Percentiles rank a stretch among this genome's conserved stretches.
Conservation (phyloP, 73 alveolate species). For the Paramecium octaurelia region DNA sequence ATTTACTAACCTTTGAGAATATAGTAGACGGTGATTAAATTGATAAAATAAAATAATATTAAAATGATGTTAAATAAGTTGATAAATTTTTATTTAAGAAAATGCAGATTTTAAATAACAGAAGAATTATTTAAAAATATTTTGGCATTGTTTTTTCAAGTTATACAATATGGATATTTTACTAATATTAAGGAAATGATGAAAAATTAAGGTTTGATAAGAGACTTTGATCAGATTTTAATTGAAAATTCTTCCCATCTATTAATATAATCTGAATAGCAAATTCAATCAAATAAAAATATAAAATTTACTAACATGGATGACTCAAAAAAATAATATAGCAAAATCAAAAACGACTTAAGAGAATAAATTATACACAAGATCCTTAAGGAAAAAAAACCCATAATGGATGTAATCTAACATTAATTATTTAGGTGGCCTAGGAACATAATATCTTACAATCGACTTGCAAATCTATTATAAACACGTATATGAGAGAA, state of each 20-base stretch:
- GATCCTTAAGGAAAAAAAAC: background rate
- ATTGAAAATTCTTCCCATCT: background rate
- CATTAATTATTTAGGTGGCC: background rate
- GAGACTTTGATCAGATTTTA: too few relatives aligned
- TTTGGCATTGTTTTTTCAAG: background rate
- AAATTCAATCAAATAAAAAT: background rate
- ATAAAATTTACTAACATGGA: background rate
- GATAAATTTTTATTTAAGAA: background rate
- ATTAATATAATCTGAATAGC: background rate
- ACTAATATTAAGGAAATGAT: background rate
- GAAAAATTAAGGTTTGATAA: background rate
- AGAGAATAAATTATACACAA: background rate
- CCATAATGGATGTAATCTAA: background rate
- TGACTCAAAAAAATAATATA: background rate
- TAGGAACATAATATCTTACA: background rate
- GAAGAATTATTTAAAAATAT: background rate
- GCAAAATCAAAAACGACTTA: background rate
- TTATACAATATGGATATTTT: background rate
- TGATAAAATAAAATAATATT: background rate
- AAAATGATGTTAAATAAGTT: background rate
- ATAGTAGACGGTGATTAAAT: background rate
- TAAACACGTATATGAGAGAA: slow-evolving; percentile 40
- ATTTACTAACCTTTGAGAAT: too few relatives aligned
- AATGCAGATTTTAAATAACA: background rate
- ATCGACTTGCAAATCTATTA: slow-evolving; percentile 42